Evolutionary conservation across 1,139 yeast genomes (phyloP), one percentile per base, ranked within the genome.

Genomic region (Pneumocystis murina): DNA sequence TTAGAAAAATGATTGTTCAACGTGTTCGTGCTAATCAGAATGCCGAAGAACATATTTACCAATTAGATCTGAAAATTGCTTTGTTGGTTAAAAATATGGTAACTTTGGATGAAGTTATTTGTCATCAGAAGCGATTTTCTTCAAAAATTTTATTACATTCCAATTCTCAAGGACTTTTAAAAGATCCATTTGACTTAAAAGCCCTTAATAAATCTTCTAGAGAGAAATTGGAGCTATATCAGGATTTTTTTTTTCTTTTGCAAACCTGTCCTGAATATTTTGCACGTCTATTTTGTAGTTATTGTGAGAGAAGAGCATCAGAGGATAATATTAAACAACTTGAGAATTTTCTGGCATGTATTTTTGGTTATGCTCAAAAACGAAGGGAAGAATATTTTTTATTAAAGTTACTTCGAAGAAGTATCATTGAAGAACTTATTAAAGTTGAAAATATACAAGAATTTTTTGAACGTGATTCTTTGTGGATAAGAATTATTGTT

Each of bases 231-330:
- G 88, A 84, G 66, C 72, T 83, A 0, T 87, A 86, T 73, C 96
- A 87, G 70, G 85, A 87, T 8, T 73, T 92, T 64, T 85, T 92
- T 69, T 92, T 86, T 70, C 76, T 91, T 59, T 74, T 94, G 57
- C 98, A 94, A 72, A 87, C 96, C 0, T 89, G 87, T 70, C 90
- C 96, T 0, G 74, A 74, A 0, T 92, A 92, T 71, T 79, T 92
- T 71, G 79, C 84, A 0, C 76, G 84, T 39, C 73, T 89, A 57
- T 80, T 84, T 65, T 71, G 75, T 62, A 70, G 69, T 48, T 65
- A 72, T 36, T 69, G 43, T 16, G 61, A 36, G 6, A 59, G 40
- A 54, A 57, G 59, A 24, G 41, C 61, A 12, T 17, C 70, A 20
- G 68, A 68, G 14, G 67, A 70, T 41, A 69, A 69, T 14, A 68